Percentiles rank a stretch among this genome's conserved stretches.
Evolutionary conservation across 2,329 filamentous ascomycete genomes (phyloP).

Genomic region (Sphaerulina vaccinii): DNA sequence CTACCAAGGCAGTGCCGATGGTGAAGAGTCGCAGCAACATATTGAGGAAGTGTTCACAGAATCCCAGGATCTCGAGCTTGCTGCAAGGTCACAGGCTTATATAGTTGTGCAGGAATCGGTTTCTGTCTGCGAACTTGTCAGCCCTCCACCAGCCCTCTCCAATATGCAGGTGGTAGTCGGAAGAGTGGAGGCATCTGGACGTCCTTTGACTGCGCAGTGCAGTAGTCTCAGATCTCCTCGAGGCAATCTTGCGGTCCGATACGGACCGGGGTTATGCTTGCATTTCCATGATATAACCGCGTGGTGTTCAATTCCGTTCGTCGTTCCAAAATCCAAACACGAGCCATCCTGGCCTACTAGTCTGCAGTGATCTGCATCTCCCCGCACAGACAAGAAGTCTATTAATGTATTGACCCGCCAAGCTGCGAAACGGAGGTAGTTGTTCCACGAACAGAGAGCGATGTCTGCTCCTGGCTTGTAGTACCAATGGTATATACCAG

Average conservation of each 20-base stretch:
- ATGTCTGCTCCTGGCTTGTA: neutral
- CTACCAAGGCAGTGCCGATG: constrained; percentile 1
- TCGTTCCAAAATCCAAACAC: neutral
- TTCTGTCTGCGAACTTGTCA: neutral
- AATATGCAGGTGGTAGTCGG: neutral
- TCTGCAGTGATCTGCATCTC: constrained; percentile 1
- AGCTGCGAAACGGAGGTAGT: neutral
- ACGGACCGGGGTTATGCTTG: neutral
- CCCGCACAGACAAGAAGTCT: neutral
- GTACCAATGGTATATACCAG: no score
- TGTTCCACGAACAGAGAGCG: constrained; percentile 3
- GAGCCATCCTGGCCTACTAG: neutral
- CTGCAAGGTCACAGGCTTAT: no score
- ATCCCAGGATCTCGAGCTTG: neutral
- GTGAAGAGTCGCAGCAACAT: constrained; percentile 11
- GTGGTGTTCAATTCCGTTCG: neutral
- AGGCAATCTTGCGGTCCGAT: constrained; percentile 1
- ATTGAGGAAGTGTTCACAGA: neutral
- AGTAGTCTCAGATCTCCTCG: neutral
- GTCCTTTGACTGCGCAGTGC: neutral
- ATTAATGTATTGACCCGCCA: neutral
- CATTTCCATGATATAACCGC: neutral
- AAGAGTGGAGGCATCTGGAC: neutral
- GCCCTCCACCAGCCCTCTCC: neutral
- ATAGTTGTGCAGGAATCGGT: no score